phyloP scores from a whole-genome alignment of 306 rosid species.

The Luffa acutangula region DNA sequence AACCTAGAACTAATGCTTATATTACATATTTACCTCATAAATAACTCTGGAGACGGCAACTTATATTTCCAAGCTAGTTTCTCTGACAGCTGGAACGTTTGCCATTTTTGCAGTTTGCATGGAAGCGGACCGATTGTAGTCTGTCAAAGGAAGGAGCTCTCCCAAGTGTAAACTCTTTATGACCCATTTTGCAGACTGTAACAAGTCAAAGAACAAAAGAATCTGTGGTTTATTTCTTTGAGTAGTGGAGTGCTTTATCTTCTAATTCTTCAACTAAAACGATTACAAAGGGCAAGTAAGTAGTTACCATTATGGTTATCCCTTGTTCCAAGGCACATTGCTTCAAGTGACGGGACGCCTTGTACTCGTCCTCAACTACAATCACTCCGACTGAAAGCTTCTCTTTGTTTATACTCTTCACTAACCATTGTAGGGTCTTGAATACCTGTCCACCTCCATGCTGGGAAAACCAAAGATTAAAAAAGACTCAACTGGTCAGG shows the following conservation, averaged over 20 bases:
- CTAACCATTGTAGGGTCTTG: constrained; percentile 61
- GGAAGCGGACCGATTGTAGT: constrained; percentile 7
- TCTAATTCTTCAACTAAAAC: not conserved
- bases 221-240: not conserved
- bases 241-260: not conserved
- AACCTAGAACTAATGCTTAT: not conserved
- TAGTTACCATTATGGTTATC: constrained; percentile 51
- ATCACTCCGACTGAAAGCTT: constrained; percentile 38
- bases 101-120: constrained; percentile 18
- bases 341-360: constrained; percentile 67
- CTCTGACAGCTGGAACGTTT: constrained; percentile 19
- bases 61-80: constrained; percentile 42
- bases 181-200: constrained; percentile 71
- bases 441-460: constrained; percentile 74
- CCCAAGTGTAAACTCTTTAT: constrained; percentile 67
- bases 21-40: constrained; percentile 8
- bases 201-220: constrained; percentile 4
- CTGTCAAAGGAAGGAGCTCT: constrained; percentile 41
- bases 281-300: not conserved
- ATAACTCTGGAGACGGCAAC: not conserved
- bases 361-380: constrained; percentile 44
- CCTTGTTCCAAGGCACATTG: constrained; percentile 51
- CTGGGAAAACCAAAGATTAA: constrained; percentile 24
- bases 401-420: constrained; percentile 26
- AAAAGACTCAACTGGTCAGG: not conserved